Conservation (phyloP, 208 protist genomes). For the Leishmania amazonensis region DNA sequence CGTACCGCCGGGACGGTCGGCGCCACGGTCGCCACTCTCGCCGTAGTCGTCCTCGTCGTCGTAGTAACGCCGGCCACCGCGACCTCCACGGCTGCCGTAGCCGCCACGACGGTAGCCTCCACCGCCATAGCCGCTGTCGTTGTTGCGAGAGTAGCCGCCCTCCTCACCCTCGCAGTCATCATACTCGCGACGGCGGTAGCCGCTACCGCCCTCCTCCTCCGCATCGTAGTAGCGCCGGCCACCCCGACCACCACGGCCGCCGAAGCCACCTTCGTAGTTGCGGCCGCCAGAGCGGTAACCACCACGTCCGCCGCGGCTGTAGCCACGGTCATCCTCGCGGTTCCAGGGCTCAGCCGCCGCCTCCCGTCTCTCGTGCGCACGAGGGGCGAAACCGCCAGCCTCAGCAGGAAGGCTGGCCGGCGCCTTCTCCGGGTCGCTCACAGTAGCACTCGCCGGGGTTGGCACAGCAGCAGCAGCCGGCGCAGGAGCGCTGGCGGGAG, state of each 20-base stretch:
- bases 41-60: conserved; percentile 15
- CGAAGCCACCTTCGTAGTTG: conserved; percentile 8
- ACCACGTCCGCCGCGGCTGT: conserved; percentile 21
- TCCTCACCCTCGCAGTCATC: conserved; percentile 21
- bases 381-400: not conserved
- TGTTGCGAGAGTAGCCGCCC: conserved; percentile 14
- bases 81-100: conserved; percentile 26
- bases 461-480: not conserved
- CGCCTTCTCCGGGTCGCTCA: not conserved
- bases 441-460: not conserved
- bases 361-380: conserved; percentile 16
- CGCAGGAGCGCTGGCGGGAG: not conserved
- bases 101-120: conserved; percentile 31
- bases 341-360: conserved; percentile 11
- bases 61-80: conserved; percentile 29
- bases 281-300: conserved; percentile 24
- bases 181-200: conserved; percentile 8
- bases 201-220: conserved; percentile 16
- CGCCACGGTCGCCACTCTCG: conserved; percentile 16
- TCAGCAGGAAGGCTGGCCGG: not conserved
- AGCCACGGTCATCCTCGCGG: conserved; percentile 32
- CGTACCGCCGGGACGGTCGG: conserved; percentile 3
- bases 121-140: conserved; percentile 32
- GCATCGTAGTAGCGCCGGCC: conserved; percentile 30
- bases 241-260: conserved; percentile 25